Evolutionary conservation across 371 early-diverging fungal genomes (phyloP).

Genomic region (Rhizomucor pusillus): DNA sequence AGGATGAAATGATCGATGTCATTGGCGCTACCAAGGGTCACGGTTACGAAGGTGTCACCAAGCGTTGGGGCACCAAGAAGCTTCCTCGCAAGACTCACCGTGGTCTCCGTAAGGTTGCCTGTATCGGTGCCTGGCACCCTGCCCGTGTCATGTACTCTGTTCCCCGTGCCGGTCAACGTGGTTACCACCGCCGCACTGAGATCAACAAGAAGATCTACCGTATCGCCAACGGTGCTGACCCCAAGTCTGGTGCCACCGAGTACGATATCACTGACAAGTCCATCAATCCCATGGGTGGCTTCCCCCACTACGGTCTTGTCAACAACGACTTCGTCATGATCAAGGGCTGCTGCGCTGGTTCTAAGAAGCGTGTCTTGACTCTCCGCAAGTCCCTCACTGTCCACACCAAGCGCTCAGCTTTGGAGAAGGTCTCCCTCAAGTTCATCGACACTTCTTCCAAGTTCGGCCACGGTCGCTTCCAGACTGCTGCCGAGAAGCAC

Average conservation of each 20-base stretch:
- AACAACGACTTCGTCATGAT: constrained; percentile 99
- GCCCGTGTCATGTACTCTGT: constrained; percentile 99
- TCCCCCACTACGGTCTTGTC: constrained; percentile 99
- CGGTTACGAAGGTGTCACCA: constrained; percentile 99
- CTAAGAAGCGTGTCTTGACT: constrained; percentile 98
- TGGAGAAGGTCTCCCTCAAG: constrained; percentile 96
- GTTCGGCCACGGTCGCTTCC: constrained; percentile 99
- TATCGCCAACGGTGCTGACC: constrained; percentile 91
- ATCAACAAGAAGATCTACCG: constrained; percentile 99
- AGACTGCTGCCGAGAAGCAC: constrained; percentile 98
- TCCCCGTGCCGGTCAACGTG: constrained; percentile 99
- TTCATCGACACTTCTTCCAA: constrained; percentile 99
- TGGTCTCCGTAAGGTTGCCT: constrained; percentile 99
- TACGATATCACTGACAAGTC: constrained; percentile 97
- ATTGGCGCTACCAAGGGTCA: constrained; percentile 99
- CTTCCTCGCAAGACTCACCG: constrained; percentile 99
- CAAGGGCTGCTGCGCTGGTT: constrained; percentile 98
- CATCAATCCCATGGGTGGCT: constrained; percentile 99
- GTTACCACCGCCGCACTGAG: constrained; percentile 99
- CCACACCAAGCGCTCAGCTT: constrained; percentile 93
- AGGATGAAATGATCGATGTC: constrained; percentile 99
- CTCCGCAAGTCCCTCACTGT: constrained; percentile 97
- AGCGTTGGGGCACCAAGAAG: constrained; percentile 99
- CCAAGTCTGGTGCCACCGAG: constrained; percentile 90
- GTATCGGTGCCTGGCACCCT: constrained; percentile 99